phyloP scores from a whole-genome alignment of 2,329 filamentous ascomycete species.

The Penicillium sp. region DNA sequence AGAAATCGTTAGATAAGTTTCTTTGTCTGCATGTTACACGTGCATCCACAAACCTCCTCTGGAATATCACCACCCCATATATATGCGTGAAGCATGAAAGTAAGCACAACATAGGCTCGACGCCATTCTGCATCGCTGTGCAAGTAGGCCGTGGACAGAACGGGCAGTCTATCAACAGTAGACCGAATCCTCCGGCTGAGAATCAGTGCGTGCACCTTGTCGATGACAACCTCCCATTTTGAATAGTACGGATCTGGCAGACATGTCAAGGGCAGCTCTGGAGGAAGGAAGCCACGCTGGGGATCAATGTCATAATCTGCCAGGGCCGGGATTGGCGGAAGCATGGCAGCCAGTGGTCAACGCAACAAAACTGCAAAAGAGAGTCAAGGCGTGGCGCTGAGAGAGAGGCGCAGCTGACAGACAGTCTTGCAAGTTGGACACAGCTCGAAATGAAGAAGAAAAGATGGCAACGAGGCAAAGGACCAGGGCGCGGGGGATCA shows the following conservation, averaged over 20 bases:
- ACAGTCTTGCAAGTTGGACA: background rate
- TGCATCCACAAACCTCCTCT: constrained; percentile 54
- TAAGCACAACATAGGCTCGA: constrained; percentile 74
- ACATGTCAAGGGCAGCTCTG: constrained; percentile 70
- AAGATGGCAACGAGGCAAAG: constrained; percentile 3
- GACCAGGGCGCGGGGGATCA: constrained; percentile 10
- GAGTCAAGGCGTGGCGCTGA: background rate
- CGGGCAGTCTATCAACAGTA: constrained; percentile 73
- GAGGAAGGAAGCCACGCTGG: constrained; percentile 79
- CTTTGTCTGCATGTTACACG: background rate
- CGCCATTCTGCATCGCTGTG: constrained; percentile 87
- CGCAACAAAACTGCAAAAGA: background rate
- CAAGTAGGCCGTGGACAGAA: constrained; percentile 78
- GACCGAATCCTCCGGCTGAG: constrained; percentile 77
- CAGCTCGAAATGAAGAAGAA: background rate
- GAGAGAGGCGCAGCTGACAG: background rate
- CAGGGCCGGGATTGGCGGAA: constrained; percentile 48
- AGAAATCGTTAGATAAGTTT: background rate
- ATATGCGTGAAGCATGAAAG: constrained; percentile 78
- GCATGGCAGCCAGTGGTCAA: constrained; percentile 28
- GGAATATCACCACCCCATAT: constrained; percentile 81
- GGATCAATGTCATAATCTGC: constrained; percentile 67
- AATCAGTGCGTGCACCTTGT: constrained; percentile 82
- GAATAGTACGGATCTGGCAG: constrained; percentile 90
- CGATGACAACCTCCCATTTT: constrained; percentile 84